phyloP scores from a whole-genome alignment of 2,329 filamentous ascomycete genomes.

The Phaeosphaeriaceae sp. region DNA sequence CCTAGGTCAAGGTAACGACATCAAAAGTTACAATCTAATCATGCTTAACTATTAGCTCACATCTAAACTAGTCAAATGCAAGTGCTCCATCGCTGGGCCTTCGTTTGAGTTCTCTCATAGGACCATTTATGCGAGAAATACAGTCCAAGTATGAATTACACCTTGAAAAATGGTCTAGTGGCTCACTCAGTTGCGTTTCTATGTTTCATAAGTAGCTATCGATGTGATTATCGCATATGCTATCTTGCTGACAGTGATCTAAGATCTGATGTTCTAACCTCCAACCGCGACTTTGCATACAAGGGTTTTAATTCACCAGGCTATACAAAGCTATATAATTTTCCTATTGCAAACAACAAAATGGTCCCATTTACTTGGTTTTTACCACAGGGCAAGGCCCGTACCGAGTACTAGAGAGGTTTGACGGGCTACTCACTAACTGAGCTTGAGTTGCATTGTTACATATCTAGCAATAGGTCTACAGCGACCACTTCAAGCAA shows the following conservation, averaged over 20 bases:
- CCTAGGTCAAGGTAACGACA: no score
- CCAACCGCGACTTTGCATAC: slow-evolving; percentile 88
- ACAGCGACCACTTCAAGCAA: slow-evolving; percentile 79
- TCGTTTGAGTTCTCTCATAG: slow-evolving; percentile 63
- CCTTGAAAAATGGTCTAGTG: slow-evolving; percentile 87
- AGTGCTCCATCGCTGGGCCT: slow-evolving; percentile 53
- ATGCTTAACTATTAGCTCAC: no score
- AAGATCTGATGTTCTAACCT: slow-evolving; percentile 95
- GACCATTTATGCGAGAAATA: slow-evolving; percentile 88
- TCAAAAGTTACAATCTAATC: no score
- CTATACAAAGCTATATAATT: slow-evolving; percentile 93
- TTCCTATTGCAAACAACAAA: slow-evolving; percentile 92
- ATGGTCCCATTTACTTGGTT: slow-evolving; percentile 92
- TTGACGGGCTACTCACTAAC: slow-evolving; percentile 93
- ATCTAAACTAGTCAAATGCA: slow-evolving; percentile 49
- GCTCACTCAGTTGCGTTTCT: slow-evolving; percentile 90
- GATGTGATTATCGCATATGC: background rate
- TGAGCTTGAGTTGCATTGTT: slow-evolving; percentile 84
- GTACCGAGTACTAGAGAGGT: slow-evolving; percentile 95
- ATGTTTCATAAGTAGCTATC: slow-evolving; percentile 88
- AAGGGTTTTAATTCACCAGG: slow-evolving; percentile 93
- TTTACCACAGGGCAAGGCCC: slow-evolving; percentile 90
- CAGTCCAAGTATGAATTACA: slow-evolving; percentile 91
- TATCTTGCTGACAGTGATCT: background rate
- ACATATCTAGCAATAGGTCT: slow-evolving; percentile 88